phyloP scores from a whole-genome alignment of 345 rosid genomes.

The Carallia pectinifolia region DNA sequence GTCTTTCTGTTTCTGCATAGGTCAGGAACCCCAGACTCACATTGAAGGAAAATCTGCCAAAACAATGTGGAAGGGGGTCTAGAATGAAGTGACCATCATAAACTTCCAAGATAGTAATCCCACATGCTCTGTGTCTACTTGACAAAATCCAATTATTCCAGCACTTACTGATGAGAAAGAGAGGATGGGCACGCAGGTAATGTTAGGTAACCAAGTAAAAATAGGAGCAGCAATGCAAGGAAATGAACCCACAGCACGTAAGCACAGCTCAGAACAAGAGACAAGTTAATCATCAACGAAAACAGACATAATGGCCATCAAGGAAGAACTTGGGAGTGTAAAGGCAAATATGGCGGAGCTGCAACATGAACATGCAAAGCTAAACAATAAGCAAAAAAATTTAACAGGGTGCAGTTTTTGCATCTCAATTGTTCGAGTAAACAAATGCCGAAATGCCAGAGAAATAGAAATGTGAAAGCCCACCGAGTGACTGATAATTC shows the following conservation, averaged over 20 bases:
- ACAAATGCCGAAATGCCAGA: too few species aligned
- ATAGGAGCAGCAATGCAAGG: constrained; percentile 65
- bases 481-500: too few species aligned
- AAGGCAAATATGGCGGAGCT: constrained; percentile 61
- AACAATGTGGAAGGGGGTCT: background rate
- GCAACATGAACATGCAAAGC: constrained; percentile 57
- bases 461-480: too few species aligned
- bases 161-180: constrained; percentile 11
- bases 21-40: background rate
- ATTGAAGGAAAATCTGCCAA: background rate
- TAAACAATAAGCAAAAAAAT: constrained; percentile 45
- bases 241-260: constrained; percentile 41
- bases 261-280: constrained; percentile 43
- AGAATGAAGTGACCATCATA: background rate
- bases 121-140: background rate
- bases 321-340: constrained; percentile 54
- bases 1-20: background rate
- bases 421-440: too few species aligned
- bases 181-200: constrained; percentile 43
- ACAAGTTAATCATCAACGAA: constrained; percentile 39
- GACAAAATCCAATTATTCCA: constrained; percentile 2
- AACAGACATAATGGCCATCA: constrained; percentile 48
- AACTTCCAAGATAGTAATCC: background rate
- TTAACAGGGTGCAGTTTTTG: constrained; percentile 35
- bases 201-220: constrained; percentile 80